These are phyloP conservation scores for Ogataea nonfermentans DNA, from an alignment of 805 yeast genomes.

Conservation along the genomic window DNA sequence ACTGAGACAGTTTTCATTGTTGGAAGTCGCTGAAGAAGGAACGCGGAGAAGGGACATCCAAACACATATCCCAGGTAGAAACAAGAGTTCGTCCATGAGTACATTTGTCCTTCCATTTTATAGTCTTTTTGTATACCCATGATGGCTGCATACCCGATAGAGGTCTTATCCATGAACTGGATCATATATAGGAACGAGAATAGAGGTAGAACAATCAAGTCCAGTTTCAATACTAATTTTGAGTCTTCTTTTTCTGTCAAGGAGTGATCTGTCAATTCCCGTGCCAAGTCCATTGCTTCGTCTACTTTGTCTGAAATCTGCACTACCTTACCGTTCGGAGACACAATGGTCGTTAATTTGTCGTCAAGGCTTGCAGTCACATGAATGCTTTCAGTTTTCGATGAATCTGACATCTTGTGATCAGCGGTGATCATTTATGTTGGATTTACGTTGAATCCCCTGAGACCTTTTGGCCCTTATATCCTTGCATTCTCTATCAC, in stretches of 20 bases:
- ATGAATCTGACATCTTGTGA: no score
- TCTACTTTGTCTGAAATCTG: slow-evolving; percentile 13
- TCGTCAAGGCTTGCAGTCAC: no score
- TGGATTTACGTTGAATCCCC: no score
- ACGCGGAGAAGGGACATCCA: slow-evolving; percentile 41
- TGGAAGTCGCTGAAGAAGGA: slow-evolving; percentile 43
- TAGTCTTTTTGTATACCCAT: slow-evolving; percentile 48
- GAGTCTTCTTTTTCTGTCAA: slow-evolving; percentile 16
- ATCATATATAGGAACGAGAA: slow-evolving; percentile 21
- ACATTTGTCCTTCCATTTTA: slow-evolving; percentile 43
- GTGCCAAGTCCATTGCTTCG: slow-evolving; percentile 13
- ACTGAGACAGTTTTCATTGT: slow-evolving; percentile 36
- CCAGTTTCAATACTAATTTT: slow-evolving; percentile 20
- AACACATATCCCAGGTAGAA: slow-evolving; percentile 50
- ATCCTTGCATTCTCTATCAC: background rate
- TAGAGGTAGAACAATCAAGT: slow-evolving; percentile 22
- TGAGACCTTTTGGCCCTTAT: background rate
- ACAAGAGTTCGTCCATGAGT: slow-evolving; percentile 50
- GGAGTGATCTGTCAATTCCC: slow-evolving; percentile 14
- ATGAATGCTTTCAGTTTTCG: no score
- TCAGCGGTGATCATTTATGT: no score
- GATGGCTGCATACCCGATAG: slow-evolving; percentile 33
- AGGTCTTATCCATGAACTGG: slow-evolving; percentile 26
- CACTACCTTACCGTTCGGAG: slow-evolving; percentile 6
- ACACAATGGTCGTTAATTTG: slow-evolving; percentile 1